phyloP scores from a whole-genome alignment of 192 early-diverging fungal species.

The Coemansia sp. region DNA sequence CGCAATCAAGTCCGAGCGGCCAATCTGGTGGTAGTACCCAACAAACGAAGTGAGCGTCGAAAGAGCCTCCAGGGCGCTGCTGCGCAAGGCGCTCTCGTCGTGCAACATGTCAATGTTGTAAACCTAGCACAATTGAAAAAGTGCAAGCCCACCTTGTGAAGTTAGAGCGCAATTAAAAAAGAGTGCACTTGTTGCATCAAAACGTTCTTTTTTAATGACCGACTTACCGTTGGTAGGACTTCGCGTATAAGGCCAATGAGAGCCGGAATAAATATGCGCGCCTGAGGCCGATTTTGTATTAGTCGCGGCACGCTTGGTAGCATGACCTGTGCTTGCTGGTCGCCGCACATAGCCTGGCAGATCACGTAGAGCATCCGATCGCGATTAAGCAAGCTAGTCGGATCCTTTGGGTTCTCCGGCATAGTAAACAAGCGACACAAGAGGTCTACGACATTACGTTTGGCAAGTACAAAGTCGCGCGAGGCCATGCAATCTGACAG shows the following conservation, averaged over 20 bases:
- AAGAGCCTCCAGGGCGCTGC: slow-evolving; percentile 26
- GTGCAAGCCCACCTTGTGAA: not conserved
- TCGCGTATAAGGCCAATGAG: slow-evolving; percentile 26
- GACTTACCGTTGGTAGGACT: slow-evolving; percentile 37
- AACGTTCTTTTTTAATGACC: not conserved
- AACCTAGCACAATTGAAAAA: not conserved
- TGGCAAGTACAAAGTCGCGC: slow-evolving; percentile 10
- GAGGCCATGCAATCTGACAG: slow-evolving; percentile 10
- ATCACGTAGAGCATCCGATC: slow-evolving; percentile 25
- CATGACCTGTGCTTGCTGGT: slow-evolving; percentile 21
- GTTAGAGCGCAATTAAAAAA: not conserved
- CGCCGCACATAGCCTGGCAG: slow-evolving; percentile 11
- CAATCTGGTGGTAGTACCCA: slow-evolving; percentile 40
- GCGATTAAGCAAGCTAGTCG: slow-evolving; percentile 11
- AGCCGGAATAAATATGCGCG: slow-evolving; percentile 39
- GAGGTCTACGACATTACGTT: slow-evolving; percentile 9
- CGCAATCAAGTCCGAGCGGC: slow-evolving; percentile 22
- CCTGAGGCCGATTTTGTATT: slow-evolving; percentile 29
- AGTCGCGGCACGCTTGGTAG: slow-evolving; percentile 24
- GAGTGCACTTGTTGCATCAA: not conserved
- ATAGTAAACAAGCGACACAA: slow-evolving; percentile 19
- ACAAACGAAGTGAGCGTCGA: slow-evolving; percentile 23
- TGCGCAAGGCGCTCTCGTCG: slow-evolving; percentile 14
- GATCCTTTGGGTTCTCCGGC: slow-evolving; percentile 18
- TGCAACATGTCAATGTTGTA: slow-evolving; percentile 5